These are phyloP conservation scores for Monilinia aucupariae DNA, from an alignment of 2,329 filamentous ascomycete species.

Conservation along the genomic window DNA sequence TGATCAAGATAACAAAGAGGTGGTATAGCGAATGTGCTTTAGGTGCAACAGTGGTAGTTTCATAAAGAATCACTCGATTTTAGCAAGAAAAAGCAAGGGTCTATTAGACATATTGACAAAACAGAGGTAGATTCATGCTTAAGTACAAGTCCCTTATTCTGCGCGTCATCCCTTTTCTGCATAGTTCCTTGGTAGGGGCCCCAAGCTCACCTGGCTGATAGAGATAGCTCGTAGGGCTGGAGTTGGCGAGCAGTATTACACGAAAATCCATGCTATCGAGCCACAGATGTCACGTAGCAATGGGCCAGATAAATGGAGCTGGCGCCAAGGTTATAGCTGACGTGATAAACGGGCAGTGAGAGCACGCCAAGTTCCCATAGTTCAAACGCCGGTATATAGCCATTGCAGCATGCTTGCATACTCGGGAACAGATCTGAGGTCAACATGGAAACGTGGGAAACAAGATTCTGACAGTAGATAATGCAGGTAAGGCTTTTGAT, in stretches of 20 bases:
- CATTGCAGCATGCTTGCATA: constrained; percentile 18
- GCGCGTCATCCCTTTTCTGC: not conserved
- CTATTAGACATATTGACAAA: not conserved
- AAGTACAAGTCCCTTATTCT: not conserved
- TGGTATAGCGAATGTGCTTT: not conserved
- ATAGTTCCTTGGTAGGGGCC: not conserved
- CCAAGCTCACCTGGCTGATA: not conserved
- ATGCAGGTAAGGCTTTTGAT: constrained; percentile 24
- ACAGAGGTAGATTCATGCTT: not conserved
- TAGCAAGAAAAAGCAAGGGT: not conserved
- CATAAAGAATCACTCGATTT: not conserved
- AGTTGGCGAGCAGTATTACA: constrained; percentile 4
- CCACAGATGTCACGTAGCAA: constrained; percentile 15
- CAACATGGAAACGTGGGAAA: constrained; percentile 21
- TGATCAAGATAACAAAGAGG: not conserved
- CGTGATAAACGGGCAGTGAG: constrained; percentile 5
- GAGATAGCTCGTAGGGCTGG: constrained; percentile 10
- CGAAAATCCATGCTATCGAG: not conserved
- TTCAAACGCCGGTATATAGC: constrained; percentile 14
- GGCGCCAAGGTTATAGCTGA: constrained; percentile 9
- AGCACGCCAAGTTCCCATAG: not conserved
- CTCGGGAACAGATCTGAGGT: constrained; percentile 21
- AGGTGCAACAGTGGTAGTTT: not conserved
- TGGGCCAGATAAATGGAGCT: not conserved
- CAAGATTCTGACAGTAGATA: constrained; percentile 20